These are phyloP conservation scores for Colletotrichum sp. DNA, from an alignment of 2,329 filamentous ascomycete genomes.

Conservation along the genomic window DNA sequence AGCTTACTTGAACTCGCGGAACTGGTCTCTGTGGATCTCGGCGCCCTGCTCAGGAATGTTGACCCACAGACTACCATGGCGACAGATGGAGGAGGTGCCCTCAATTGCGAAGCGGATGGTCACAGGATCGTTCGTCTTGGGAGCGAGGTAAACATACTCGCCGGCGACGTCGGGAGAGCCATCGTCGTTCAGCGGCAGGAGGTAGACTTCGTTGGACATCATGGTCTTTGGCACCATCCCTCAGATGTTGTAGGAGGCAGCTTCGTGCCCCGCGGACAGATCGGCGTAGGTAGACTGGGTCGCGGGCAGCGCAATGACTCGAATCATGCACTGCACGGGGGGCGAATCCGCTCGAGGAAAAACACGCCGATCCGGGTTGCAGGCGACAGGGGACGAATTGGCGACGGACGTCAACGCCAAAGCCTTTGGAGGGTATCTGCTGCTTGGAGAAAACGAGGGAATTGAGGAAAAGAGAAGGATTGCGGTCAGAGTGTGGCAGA, in stretches of 20 bases:
- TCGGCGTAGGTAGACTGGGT: slow-evolving; percentile 5
- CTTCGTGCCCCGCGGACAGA: slow-evolving; percentile 22
- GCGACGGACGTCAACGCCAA: background rate
- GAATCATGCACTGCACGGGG: slow-evolving; percentile 4
- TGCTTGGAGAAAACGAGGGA: background rate
- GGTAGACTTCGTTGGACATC: slow-evolving; percentile 76
- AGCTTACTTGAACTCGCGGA: slow-evolving; percentile 86
- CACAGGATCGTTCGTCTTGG: slow-evolving; percentile 75
- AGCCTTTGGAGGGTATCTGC: background rate
- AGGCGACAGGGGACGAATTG: background rate
- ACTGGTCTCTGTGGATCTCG: slow-evolving; percentile 78
- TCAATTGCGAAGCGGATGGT: slow-evolving; percentile 88
- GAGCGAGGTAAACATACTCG: slow-evolving; percentile 89
- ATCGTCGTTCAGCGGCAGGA: slow-evolving; percentile 89
- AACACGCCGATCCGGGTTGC: background rate
- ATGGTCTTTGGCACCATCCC: slow-evolving; percentile 66
- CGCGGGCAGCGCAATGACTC: slow-evolving; percentile 6
- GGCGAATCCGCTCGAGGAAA: slow-evolving; percentile 13
- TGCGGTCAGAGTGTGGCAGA: background rate
- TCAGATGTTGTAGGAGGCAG: slow-evolving; percentile 24
- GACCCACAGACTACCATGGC: slow-evolving; percentile 93
- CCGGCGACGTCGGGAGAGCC: slow-evolving; percentile 89
- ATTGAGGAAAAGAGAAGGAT: background rate
- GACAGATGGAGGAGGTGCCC: slow-evolving; percentile 93
- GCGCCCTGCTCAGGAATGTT: slow-evolving; percentile 84